Percentiles rank a stretch among this genome's conserved stretches.
Evolutionary conservation across 768 basidiomycete species (phyloP).

Genomic region (Suillus placidus): DNA sequence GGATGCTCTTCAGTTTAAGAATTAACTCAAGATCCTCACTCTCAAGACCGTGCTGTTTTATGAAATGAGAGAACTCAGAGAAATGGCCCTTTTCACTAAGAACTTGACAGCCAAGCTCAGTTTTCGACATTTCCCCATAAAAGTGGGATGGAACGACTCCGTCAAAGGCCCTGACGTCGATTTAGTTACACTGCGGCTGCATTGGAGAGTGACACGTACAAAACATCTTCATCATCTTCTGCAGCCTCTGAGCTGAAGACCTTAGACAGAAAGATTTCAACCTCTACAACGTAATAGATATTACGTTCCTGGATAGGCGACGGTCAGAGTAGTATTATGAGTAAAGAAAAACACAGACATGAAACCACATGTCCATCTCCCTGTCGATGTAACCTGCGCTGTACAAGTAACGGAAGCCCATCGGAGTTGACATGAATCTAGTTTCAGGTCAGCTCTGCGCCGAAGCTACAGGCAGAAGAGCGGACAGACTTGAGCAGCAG

Average conservation of each 20-base stretch:
- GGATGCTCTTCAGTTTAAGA: slow-evolving; percentile 87
- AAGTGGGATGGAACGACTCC: slow-evolving; percentile 93
- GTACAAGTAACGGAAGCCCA: slow-evolving; percentile 91
- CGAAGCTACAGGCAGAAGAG: not conserved
- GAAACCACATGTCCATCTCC: slow-evolving; percentile 96
- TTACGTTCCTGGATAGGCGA: slow-evolving; percentile 78
- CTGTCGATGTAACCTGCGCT: slow-evolving; percentile 91
- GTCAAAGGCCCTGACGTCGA: slow-evolving; percentile 63
- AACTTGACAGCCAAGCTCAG: slow-evolving; percentile 90
- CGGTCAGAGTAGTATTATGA: slow-evolving; percentile 12
- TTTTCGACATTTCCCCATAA: slow-evolving; percentile 97
- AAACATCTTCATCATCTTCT: slow-evolving; percentile 69
- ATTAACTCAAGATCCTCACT: slow-evolving; percentile 82
- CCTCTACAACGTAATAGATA: slow-evolving; percentile 88
- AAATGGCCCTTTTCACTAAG: slow-evolving; percentile 92
- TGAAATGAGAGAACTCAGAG: slow-evolving; percentile 86
- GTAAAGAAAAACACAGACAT: slow-evolving; percentile 52
- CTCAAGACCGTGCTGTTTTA: slow-evolving; percentile 85
- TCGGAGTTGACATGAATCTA: slow-evolving; percentile 93
- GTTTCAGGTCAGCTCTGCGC: slow-evolving; percentile 4
- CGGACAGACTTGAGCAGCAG: slow-evolving; percentile 77
- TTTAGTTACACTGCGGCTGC: slow-evolving; percentile 5
- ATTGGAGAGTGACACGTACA: slow-evolving; percentile 39
- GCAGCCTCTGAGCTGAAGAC: slow-evolving; percentile 60
- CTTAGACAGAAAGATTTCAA: slow-evolving; percentile 88